Base-by-base conservation (phyloP, 169 alveolate genomes). In the Babesia gibsoni region DNA sequence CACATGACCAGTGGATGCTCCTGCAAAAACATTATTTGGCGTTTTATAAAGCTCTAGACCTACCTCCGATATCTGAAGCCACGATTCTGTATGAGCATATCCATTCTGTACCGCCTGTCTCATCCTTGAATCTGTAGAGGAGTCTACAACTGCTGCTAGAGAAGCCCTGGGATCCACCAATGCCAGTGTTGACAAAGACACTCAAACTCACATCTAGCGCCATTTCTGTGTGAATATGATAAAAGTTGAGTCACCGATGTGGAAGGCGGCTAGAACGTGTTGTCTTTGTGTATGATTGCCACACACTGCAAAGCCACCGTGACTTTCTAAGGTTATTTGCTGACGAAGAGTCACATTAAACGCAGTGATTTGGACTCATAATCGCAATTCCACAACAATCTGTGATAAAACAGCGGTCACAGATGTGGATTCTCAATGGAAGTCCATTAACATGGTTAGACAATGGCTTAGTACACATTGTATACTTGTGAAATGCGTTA, bases 41-140 rank as follows among this genome's bases (percentile, higher is more conserved):
- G 14, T 53, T 36, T n/a, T 6, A 41, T 5, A 25, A 1, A 20
- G 0, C 46, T 9, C 33, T 0, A 2, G 22, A 4, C 41, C 41
- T 77, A 67, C 79, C 53, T 64, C 37, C 43, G 27, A 27, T 18
- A 36, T 39, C 35, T 14, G 14, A 27, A 23, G 27, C 20, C 22
- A 20, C 14, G 9, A 14, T 48, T 20, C 74, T 52, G 41, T 54
- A 77, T 8, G 86, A 77, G 22, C 86, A 77, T 12, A 77, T 67
- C 86, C 86, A 77, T 46, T 33, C 53, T 22, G 29, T 29, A 2
- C 41, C 74, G 23, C 49, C 18, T 2, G 22, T 14, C 4, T 12
- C 61, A 27, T 58, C 63, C 50, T 58, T 58, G 57, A 69, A 27
- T n/a, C 41, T 20, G 14, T 4, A 69, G 25, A 69, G 72, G 1